Evolutionary conservation across 164 flowering plant species (phyloP).

Genomic region (Hamamelis virginiana): DNA sequence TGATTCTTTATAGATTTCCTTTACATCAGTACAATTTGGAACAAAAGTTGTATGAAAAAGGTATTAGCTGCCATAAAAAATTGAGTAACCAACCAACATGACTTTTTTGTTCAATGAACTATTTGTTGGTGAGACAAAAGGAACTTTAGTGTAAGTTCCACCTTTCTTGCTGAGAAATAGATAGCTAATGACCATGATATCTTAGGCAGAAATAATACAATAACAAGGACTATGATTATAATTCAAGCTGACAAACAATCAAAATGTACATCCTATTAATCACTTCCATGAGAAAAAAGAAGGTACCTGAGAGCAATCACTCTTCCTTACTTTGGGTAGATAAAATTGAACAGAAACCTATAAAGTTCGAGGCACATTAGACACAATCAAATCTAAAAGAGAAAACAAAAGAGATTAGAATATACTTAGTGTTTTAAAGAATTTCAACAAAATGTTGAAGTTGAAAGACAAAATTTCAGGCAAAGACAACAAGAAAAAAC

Average conservation of each 20-base stretch:
- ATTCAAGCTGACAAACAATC: neutral
- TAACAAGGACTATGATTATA: neutral
- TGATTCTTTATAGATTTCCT: too few species aligned
- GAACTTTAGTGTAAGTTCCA: too few species aligned
- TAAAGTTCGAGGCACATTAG: neutral
- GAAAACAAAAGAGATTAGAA: neutral
- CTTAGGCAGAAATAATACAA: neutral
- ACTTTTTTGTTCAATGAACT: too few species aligned
- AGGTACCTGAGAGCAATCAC: neutral
- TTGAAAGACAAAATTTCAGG: too few species aligned
- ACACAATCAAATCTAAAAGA: neutral
- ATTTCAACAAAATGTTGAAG: too few species aligned
- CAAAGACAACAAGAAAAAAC: too few species aligned
- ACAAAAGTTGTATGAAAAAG: too few species aligned
- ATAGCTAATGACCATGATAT: neutral
- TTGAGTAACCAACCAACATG: too few species aligned
- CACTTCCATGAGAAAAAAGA: neutral
- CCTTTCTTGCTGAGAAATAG: neutral
- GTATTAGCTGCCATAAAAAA: too few species aligned
- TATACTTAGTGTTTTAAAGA: too few species aligned
- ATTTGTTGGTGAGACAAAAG: too few species aligned
- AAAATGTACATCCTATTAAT: neutral
- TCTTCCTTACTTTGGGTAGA: neutral
- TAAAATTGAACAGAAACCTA: neutral
- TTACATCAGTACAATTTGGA: too few species aligned